phyloP scores from a whole-genome alignment of 192 early-diverging fungal species.

The Mortierella claussenii region DNA sequence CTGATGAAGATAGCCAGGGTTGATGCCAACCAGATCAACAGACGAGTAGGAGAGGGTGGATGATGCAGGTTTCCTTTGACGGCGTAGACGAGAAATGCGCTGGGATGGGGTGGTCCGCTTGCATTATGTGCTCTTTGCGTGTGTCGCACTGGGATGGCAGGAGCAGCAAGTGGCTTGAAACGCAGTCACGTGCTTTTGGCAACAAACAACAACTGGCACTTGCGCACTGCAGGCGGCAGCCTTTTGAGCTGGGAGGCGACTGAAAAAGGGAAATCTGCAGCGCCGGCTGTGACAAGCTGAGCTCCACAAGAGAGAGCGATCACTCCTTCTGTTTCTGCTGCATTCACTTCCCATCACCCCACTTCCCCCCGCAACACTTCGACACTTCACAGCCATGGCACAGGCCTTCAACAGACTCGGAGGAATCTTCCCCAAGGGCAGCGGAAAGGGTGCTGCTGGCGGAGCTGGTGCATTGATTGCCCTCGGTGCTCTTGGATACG shows the following conservation, averaged over 20 bases:
- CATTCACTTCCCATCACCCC: neutral
- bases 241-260: too few relatives aligned
- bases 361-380: neutral
- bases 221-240: too few relatives aligned
- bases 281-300: too few relatives aligned
- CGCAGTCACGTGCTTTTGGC: too few relatives aligned
- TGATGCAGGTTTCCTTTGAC: too few relatives aligned
- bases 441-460: conserved; percentile 63
- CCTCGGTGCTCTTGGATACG: conserved; percentile 77
- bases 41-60: too few relatives aligned
- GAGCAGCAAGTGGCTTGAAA: too few relatives aligned
- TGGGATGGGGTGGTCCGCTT: neutral
- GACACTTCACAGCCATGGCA: conserved; percentile 20
- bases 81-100: neutral
- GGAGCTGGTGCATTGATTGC: conserved; percentile 71
- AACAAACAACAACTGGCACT: too few relatives aligned
- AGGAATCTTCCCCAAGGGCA: conserved; percentile 70
- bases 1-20: too few relatives aligned
- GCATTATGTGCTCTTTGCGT: too few relatives aligned
- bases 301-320: neutral
- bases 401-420: conserved; percentile 71
- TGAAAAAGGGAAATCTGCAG: too few relatives aligned
- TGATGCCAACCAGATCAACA: neutral
- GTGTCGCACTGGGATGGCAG: too few relatives aligned
- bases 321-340: neutral